Evolutionary conservation across 352 stramenopile genomes (phyloP), one percentile per base, ranked within the genome.

Genomic region (Globisporangium takayamanum): DNA sequence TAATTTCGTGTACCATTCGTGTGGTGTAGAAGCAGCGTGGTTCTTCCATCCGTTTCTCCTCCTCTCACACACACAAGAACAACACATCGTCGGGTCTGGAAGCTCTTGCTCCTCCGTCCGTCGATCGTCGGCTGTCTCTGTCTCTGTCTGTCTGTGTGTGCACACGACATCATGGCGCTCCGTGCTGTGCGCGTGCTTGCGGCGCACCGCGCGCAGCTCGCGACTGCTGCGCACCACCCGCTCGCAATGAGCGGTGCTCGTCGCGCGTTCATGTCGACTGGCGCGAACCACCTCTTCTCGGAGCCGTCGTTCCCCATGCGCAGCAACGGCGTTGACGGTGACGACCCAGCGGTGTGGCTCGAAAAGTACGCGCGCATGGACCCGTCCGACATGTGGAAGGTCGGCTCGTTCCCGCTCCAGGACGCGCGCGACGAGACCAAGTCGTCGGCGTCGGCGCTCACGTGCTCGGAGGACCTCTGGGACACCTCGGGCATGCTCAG

Each of bases 401-500:
- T 94, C 36, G 84, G 84, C 10, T 80, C 71, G 20, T 92, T 92
- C 66, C 81, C 81, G 6, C 33, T 91, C 48, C 67, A 76, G 54
- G 69, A 74, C 55, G 53, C 50, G 33, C 33, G 33, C 30, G 51
- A 55, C 28, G 50, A 55, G 46, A 45, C 57, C 62, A 64, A 30
- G 58, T 66, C 28, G 57, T 64, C 26, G 60, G 36, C 59, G 18
- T 60, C 64, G 18, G 63, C 59, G 47, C 56, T 85, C 7, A 54
- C 65, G 5, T 80, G 71, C 56, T 73, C 76, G 2, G 73, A 81
- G 25, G 77, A 90, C 55, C 55, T 90, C 30, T 93, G 80, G 78
- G 83, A 93, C 68, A 93, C 80, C 41, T 71, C 72, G 8, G 81
- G 80, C 28, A 94, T 94, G 84, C 80, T 94, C 46, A 91, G 80